A percentile compares a stretch with the other conserved stretches of the same genome.
Conservation (phyloP, 2,329 filamentous ascomycete species). For the Tolypocladium album region DNA sequence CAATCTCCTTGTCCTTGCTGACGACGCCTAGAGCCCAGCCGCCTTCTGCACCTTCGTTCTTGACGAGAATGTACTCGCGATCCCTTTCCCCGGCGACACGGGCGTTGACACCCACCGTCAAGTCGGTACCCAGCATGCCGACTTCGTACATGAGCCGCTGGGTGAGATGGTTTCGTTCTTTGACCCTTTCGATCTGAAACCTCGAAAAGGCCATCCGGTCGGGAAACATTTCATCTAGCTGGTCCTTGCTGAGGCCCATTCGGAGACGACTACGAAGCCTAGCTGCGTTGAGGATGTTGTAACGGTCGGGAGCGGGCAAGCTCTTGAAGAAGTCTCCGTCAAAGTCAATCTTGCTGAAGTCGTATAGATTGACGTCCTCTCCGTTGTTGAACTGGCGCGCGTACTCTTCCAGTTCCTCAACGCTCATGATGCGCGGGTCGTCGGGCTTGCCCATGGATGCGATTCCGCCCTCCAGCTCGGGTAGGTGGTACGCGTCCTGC, state of each 20-base stretch:
- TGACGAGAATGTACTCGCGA: constrained; percentile 90
- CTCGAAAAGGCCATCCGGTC: constrained; percentile 94
- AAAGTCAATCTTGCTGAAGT: constrained; percentile 98
- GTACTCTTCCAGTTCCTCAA: constrained; percentile 89
- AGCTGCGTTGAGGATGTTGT: constrained; percentile 95
- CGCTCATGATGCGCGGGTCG: constrained; percentile 91
- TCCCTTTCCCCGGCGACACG: constrained; percentile 77
- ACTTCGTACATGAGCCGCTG: constrained; percentile 91
- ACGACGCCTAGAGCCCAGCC: constrained; percentile 95
- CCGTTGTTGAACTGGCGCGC: constrained; percentile 84
- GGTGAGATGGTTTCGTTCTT: constrained; percentile 86
- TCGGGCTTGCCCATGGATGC: constrained; percentile 81
- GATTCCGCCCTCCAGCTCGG: constrained; percentile 70
- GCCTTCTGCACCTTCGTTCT: constrained; percentile 88
- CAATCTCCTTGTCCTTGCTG: constrained; percentile 69
- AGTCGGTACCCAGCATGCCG: constrained; percentile 71
- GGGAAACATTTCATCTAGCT: constrained; percentile 92
- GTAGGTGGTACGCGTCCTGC: constrained; percentile 91
- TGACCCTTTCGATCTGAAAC: constrained; percentile 92
- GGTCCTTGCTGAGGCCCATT: constrained; percentile 95
- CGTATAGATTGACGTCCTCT: constrained; percentile 84
- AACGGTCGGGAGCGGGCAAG: constrained; percentile 78
- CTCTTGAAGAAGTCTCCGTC: constrained; percentile 92
- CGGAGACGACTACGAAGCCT: constrained; percentile 76
- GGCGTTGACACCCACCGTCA: constrained; percentile 53